phyloP scores from a whole-genome alignment of 768 basidiomycete species.

The Leccinum variicolor region DNA sequence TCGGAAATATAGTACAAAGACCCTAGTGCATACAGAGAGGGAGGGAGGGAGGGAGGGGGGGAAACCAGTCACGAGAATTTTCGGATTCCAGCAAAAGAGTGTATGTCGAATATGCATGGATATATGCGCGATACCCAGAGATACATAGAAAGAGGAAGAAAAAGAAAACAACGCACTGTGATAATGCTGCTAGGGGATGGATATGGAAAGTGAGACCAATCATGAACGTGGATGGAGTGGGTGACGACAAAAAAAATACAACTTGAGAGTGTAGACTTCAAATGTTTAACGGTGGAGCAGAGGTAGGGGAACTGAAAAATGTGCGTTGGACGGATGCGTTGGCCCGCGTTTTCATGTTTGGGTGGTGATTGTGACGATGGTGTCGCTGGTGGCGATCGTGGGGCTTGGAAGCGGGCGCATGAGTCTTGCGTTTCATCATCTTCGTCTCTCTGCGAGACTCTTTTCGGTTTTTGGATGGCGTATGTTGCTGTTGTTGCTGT shows the following conservation, averaged over 20 bases:
- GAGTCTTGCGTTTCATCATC: slow-evolving; percentile 58
- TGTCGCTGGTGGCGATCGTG: slow-evolving; percentile 47
- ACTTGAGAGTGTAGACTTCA: slow-evolving; percentile 12
- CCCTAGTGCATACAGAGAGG: background rate
- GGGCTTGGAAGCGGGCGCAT: slow-evolving; percentile 35
- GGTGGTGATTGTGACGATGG: slow-evolving; percentile 55
- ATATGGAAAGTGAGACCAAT: slow-evolving; percentile 6
- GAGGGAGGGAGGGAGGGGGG: background rate
- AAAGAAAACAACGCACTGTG: background rate
- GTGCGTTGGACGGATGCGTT: slow-evolving; percentile 52
- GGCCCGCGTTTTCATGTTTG: slow-evolving; percentile 60
- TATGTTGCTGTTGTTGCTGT: slow-evolving; percentile 31
- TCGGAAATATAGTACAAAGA: slow-evolving; percentile 5
- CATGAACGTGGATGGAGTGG: slow-evolving; percentile 7
- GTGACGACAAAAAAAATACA: slow-evolving; percentile 22
- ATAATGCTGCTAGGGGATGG: slow-evolving; percentile 14
- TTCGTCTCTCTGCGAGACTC: slow-evolving; percentile 68
- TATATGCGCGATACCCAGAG: slow-evolving; percentile 22
- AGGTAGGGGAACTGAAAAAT: slow-evolving; percentile 35
- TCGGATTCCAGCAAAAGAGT: slow-evolving; percentile 5
- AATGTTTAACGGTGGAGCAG: slow-evolving; percentile 27
- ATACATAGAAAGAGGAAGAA: slow-evolving; percentile 14
- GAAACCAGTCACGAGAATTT: background rate
- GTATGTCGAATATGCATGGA: slow-evolving; percentile 17
- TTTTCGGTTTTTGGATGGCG: slow-evolving; percentile 53